Percentiles rank a stretch among this genome's conserved stretches.
Conservation (phyloP, 2,329 filamentous ascomycete species). For the Claviceps capensis region DNA sequence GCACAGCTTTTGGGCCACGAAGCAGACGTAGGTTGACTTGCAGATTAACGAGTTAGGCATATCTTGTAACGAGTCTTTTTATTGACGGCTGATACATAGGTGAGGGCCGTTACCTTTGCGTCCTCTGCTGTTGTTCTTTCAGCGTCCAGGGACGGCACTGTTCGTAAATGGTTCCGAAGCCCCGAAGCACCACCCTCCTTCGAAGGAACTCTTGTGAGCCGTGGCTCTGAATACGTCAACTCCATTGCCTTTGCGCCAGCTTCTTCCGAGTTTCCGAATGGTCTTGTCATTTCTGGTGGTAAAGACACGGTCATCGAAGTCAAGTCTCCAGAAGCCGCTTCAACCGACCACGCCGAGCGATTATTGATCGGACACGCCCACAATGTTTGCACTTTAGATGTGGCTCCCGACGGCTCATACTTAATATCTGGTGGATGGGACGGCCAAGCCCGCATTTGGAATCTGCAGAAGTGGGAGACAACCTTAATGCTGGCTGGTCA, state of each 20-base stretch:
- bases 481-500: conserved; percentile 61
- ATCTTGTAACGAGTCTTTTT: background rate
- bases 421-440: conserved; percentile 94
- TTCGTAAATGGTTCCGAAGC: conserved; percentile 68
- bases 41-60: background rate
- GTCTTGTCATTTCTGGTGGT: conserved; percentile 75
- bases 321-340: conserved; percentile 51
- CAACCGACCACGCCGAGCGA: conserved; percentile 68
- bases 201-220: conserved; percentile 63
- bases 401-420: conserved; percentile 55
- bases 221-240: conserved; percentile 80
- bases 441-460: conserved; percentile 74
- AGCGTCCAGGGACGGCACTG: conserved; percentile 81
- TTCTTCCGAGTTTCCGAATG: conserved; percentile 54
- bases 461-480: conserved; percentile 70
- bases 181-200: conserved; percentile 54
- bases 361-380: conserved; percentile 74
- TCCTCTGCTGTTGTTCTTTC: conserved; percentile 60
- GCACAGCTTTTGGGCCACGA: conserved; percentile 81
- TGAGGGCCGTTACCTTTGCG: conserved; percentile 74
- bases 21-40: conserved; percentile 61
- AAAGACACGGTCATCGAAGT: conserved; percentile 91
- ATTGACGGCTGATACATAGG: conserved; percentile 35
- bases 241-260: conserved; percentile 64
- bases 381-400: conserved; percentile 80